Evolutionary conservation across 1,284 basidiomycete species (phyloP).

Genomic region (Papiliotrema fonsecae): DNA sequence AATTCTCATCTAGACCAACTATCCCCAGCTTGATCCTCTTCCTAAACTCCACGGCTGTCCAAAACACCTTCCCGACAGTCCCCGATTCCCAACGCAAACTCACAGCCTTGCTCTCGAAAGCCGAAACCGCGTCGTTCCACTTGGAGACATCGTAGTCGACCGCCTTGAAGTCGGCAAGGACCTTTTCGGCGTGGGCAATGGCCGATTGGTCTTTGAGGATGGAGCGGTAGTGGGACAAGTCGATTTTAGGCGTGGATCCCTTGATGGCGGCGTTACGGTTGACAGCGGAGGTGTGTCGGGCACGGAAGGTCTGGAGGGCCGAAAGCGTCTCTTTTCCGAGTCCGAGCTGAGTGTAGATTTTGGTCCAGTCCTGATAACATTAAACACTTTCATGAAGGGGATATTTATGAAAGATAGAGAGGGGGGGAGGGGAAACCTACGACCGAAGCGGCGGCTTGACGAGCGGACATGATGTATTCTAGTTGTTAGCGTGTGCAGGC

Average conservation of each 20-base stretch:
- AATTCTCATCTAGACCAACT: not conserved
- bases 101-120: conserved; percentile 95
- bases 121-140: conserved; percentile 92
- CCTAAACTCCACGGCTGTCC: not conserved
- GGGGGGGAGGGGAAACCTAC: conserved; percentile 51
- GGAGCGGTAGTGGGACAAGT: conserved; percentile 86
- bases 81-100: conserved; percentile 43
- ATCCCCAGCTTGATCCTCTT: not conserved
- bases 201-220: conserved; percentile 89
- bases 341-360: conserved; percentile 83
- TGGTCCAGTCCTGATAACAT: conserved; percentile 72
- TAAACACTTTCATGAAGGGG: conserved; percentile 2
- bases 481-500: conserved; percentile 1
- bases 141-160: conserved; percentile 90
- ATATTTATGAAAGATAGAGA: no score
- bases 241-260: conserved; percentile 60
- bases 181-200: conserved; percentile 88
- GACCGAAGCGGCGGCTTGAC: conserved; percentile 68
- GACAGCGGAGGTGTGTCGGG: conserved; percentile 84
- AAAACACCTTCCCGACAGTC: not conserved
- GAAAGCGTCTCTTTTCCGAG: conserved; percentile 90
- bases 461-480: conserved; percentile 70
- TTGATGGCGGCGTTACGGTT: conserved; percentile 67
- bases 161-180: conserved; percentile 85
- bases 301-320: conserved; percentile 90